Conservation (phyloP, 192 early-diverging fungal species). For the Radiomyces spectabilis region DNA sequence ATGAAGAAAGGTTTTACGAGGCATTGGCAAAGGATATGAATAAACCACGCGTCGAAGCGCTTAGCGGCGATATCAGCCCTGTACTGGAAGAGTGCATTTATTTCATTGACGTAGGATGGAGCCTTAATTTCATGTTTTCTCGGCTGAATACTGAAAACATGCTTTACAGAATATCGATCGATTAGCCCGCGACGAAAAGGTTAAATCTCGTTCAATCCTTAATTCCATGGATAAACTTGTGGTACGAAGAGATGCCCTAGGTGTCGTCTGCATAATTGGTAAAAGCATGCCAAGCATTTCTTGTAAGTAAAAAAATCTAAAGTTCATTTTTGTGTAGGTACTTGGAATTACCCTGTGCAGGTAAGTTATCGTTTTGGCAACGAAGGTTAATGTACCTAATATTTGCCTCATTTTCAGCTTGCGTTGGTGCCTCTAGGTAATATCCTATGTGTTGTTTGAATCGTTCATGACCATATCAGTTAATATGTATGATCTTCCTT, state of each 20-base stretch:
- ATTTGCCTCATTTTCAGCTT: too few relatives aligned
- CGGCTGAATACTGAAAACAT: neutral
- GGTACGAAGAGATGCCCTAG: conserved; percentile 70
- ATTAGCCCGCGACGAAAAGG: conserved; percentile 41
- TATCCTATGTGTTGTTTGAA: neutral
- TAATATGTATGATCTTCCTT: conserved; percentile 29
- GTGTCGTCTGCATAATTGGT: conserved; percentile 62
- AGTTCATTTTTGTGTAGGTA: conserved; percentile 10
- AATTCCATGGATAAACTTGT: conserved; percentile 39
- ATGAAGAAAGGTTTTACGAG: conserved; percentile 45
- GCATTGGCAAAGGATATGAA: conserved; percentile 51
- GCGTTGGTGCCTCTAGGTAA: conserved; percentile 7
- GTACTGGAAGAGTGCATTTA: conserved; percentile 37
- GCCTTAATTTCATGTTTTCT: neutral
- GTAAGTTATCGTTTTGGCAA: too few relatives aligned
- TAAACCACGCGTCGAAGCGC: conserved; percentile 45
- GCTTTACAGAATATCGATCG: conserved; percentile 49
- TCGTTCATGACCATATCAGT: neutral
- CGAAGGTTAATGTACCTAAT: too few relatives aligned
- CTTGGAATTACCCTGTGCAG: conserved; percentile 55
- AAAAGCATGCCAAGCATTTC: too few relatives aligned
- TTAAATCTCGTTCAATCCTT: conserved; percentile 25
- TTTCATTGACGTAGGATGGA: conserved; percentile 19
- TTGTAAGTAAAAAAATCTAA: conserved; percentile 62
- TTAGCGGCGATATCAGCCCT: conserved; percentile 46